Evolutionary conservation across 306 rosid genomes (phyloP).

Genomic region (Prunus dulcis): DNA sequence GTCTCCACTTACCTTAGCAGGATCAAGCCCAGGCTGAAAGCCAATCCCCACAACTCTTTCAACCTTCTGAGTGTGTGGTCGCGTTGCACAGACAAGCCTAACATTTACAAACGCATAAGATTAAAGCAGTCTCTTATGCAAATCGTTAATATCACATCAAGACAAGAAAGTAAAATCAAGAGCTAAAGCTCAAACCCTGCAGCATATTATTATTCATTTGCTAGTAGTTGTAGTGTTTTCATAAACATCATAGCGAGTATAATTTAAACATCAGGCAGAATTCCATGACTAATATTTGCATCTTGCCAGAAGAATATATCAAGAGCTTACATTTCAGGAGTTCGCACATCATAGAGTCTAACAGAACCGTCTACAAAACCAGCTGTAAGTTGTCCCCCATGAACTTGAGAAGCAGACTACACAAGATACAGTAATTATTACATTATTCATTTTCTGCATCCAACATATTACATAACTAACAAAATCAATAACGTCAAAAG

Average conservation of each 20-base stretch:
- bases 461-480: background rate
- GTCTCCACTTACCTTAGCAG: constrained; percentile 63
- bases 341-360: constrained; percentile 79
- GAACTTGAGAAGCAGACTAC: constrained; percentile 96
- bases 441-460: background rate
- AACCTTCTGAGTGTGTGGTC: constrained; percentile 65
- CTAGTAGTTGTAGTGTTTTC: background rate
- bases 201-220: background rate
- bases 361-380: constrained; percentile 93
- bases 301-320: background rate
- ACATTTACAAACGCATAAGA: constrained; percentile 8
- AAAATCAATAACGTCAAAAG: background rate
- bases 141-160: background rate
- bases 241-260: background rate
- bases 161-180: background rate
- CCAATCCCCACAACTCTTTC: constrained; percentile 93
- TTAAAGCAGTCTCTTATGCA: constrained; percentile 5
- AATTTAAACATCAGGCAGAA: background rate
- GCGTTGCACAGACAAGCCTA: constrained; percentile 76
- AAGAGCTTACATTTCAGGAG: constrained; percentile 76
- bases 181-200: background rate
- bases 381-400: constrained; percentile 93
- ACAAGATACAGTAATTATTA: background rate
- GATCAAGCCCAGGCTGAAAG: constrained; percentile 95
- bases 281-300: background rate